phyloP scores from a whole-genome alignment of 768 basidiomycete genomes.

The Suillus sp. region DNA sequence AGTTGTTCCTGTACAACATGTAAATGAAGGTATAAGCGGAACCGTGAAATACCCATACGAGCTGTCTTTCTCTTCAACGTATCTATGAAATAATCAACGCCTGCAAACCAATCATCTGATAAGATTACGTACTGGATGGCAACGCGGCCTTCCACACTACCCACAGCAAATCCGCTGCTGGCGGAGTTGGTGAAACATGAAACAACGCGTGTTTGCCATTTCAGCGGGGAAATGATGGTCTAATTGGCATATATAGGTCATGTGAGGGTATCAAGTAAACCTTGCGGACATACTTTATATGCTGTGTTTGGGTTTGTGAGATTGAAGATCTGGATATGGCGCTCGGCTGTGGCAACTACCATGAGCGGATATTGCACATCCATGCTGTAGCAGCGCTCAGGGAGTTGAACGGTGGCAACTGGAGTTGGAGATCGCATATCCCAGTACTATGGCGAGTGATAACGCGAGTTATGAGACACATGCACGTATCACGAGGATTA shows the following conservation, averaged over 20 bases:
- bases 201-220: slow-evolving; percentile 90
- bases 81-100: slow-evolving; percentile 45
- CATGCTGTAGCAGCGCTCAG: slow-evolving; percentile 88
- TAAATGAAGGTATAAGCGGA: not conserved
- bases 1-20: slow-evolving; percentile 58
- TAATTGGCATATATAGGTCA: slow-evolving; percentile 31
- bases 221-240: slow-evolving; percentile 84
- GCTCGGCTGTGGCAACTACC: slow-evolving; percentile 92
- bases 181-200: slow-evolving; percentile 75
- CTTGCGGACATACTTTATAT: slow-evolving; percentile 60
- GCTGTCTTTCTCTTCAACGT: slow-evolving; percentile 82
- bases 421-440: slow-evolving; percentile 79
- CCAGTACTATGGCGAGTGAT: slow-evolving; percentile 73
- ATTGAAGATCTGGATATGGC: slow-evolving; percentile 89
- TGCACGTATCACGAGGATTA: slow-evolving; percentile 4
- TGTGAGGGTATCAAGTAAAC: slow-evolving; percentile 6
- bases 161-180: slow-evolving; percentile 76
- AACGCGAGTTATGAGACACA: not conserved
- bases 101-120: slow-evolving; percentile 3
- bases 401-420: slow-evolving; percentile 77
- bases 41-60: slow-evolving; percentile 44
- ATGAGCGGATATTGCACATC: slow-evolving; percentile 81
- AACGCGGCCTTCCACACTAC: slow-evolving; percentile 88
- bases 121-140: slow-evolving; percentile 84
- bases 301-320: slow-evolving; percentile 77